These are phyloP conservation scores for Tubosaeta brunneosetosa DNA, from an alignment of 768 basidiomycete genomes.

Conservation along the genomic window DNA sequence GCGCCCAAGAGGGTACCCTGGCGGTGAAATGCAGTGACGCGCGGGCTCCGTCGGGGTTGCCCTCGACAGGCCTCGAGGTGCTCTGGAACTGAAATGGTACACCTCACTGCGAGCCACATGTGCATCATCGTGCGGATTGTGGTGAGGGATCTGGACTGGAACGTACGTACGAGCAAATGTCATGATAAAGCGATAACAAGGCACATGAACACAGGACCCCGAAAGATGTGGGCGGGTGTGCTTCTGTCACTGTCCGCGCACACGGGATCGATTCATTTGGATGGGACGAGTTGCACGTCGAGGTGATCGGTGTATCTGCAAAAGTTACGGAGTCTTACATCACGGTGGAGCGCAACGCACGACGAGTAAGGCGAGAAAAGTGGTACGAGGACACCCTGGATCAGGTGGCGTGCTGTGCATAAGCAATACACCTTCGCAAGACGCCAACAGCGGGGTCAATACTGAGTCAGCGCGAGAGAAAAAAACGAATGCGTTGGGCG, in stretches of 20 bases:
- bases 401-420: background rate
- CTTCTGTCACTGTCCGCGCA: slow-evolving; percentile 12
- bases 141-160: slow-evolving; percentile 5
- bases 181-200: slow-evolving; percentile 11
- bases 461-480: background rate
- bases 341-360: background rate
- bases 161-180: slow-evolving; percentile 14
- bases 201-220: slow-evolving; percentile 18
- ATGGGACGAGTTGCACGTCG: background rate
- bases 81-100: background rate
- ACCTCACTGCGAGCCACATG: slow-evolving; percentile 6
- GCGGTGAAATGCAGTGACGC: background rate
- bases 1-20: background rate
- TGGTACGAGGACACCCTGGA: slow-evolving; percentile 3
- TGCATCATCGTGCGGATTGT: slow-evolving; percentile 6
- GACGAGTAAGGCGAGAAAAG: background rate
- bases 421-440: background rate
- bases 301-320: background rate
- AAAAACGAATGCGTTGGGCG: background rate
- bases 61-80: background rate
- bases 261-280: background rate
- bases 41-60: background rate
- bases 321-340: slow-evolving; percentile 1
- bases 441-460: background rate
- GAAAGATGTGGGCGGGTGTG: slow-evolving; percentile 4